phyloP scores from a whole-genome alignment of 2,329 filamentous ascomycete genomes.

The Cytospora piceae region DNA sequence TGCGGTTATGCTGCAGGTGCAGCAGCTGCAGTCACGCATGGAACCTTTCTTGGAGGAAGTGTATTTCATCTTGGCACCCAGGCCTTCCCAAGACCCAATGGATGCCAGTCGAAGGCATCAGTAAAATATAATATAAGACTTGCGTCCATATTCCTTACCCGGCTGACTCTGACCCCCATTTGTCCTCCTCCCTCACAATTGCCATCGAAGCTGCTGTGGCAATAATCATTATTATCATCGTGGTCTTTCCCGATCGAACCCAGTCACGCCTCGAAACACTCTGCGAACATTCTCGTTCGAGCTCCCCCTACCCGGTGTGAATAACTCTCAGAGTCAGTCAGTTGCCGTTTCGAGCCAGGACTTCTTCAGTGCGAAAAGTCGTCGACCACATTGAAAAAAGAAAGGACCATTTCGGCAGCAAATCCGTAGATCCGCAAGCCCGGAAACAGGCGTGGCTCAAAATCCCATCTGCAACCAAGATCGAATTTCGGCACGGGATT shows the following conservation, averaged over 20 bases:
- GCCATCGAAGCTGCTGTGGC: not conserved
- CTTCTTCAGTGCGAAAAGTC: not conserved
- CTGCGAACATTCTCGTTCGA: not conserved
- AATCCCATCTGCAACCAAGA: not conserved
- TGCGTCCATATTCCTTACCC: not conserved
- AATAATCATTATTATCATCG: not conserved
- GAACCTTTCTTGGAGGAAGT: too few species aligned
- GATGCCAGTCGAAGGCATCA: slow-evolving; percentile 1
- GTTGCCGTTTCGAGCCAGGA: not conserved
- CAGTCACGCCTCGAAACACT: not conserved
- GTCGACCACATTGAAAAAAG: not conserved
- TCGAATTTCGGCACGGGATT: not conserved
- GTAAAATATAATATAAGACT: not conserved
- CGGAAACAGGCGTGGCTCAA: not conserved
- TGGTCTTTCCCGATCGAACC: not conserved
- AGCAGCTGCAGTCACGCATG: not conserved
- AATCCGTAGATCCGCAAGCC: slow-evolving; percentile 15
- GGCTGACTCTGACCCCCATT: not conserved
- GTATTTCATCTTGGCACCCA: slow-evolving; percentile 11
- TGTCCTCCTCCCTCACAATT: not conserved
- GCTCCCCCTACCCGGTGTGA: not conserved
- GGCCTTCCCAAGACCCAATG: slow-evolving; percentile 15
- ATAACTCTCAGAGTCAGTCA: not conserved
- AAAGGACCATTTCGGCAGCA: not conserved
- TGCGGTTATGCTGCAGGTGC: not conserved